Conservation (phyloP, 1,139 yeast genomes). For the Taphrina pruni region DNA sequence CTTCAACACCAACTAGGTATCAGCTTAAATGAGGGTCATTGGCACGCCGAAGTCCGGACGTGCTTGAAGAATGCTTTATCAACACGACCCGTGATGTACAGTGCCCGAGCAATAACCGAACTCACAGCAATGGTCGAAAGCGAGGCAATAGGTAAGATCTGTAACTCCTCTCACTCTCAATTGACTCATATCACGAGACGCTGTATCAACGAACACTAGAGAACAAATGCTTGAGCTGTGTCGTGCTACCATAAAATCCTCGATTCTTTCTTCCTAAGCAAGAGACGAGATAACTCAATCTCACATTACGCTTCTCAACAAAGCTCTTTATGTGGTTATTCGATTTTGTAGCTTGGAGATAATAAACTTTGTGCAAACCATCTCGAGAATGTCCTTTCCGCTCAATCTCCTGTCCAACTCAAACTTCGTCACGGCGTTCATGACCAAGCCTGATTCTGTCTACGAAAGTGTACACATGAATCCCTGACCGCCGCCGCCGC, state of each 20-base stretch:
- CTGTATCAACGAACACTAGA: not conserved
- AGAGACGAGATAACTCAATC: too few species aligned
- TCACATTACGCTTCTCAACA: too few species aligned
- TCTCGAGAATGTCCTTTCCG: too few species aligned
- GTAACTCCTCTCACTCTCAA: too few species aligned
- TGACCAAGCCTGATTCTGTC: too few species aligned
- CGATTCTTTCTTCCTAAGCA: not conserved
- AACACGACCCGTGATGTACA: not conserved
- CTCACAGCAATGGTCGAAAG: not conserved
- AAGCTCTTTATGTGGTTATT: too few species aligned
- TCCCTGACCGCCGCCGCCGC: too few species aligned
- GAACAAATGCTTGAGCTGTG: not conserved
- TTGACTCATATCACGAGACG: not conserved
- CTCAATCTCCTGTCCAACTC: too few species aligned
- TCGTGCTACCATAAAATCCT: not conserved
- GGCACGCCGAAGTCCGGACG: conserved; percentile 1
- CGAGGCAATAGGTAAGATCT: not conserved
- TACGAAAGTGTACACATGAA: too few species aligned
- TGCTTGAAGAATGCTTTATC: not conserved
- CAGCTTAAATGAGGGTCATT: not conserved
- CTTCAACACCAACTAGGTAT: not conserved
- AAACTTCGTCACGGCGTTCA: too few species aligned
- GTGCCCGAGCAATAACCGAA: not conserved
- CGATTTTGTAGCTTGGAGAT: too few species aligned
- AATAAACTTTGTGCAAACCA: too few species aligned